A percentile compares a stretch with the other conserved stretches of the same genome.
Evolutionary conservation across 306 rosid genomes (phyloP).

Genomic region (Datisca glomerata): DNA sequence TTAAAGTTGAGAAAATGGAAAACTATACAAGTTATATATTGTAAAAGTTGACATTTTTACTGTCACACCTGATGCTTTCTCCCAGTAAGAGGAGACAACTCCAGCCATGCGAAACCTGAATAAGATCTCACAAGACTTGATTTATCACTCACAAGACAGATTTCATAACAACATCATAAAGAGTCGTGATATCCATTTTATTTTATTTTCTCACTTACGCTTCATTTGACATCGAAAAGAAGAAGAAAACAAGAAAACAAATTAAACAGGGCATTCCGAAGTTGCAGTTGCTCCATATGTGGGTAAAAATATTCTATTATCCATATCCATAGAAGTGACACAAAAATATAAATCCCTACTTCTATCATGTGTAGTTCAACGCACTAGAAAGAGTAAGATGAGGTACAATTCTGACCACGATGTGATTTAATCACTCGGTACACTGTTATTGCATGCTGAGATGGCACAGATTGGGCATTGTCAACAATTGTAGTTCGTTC

Average conservation of each 20-base stretch:
- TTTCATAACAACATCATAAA: too few species aligned
- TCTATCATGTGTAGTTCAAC: background rate
- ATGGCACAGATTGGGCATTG: slow-evolving; percentile 24
- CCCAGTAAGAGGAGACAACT: slow-evolving; percentile 79
- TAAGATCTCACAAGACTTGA: too few species aligned
- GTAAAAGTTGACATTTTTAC: too few species aligned
- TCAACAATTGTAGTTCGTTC: slow-evolving; percentile 52
- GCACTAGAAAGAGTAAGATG: background rate
- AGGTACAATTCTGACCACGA: slow-evolving; percentile 42
- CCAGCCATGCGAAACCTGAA: slow-evolving; percentile 91
- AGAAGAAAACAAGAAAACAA: too few species aligned
- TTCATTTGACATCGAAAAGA: too few species aligned
- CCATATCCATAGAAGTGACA: too few species aligned
- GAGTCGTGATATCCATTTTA: too few species aligned
- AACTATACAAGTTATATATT: background rate
- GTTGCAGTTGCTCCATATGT: too few species aligned
- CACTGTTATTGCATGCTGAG: slow-evolving; percentile 73
- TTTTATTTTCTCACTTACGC: too few species aligned
- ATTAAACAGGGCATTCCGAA: too few species aligned
- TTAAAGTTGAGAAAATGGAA: slow-evolving; percentile 1
- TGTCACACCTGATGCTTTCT: slow-evolving; percentile 86
- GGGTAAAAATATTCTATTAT: too few species aligned
- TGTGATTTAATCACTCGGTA: slow-evolving; percentile 58
- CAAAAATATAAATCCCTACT: background rate
- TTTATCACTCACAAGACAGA: too few species aligned